Conservation (phyloP, 2,329 filamentous ascomycete genomes). For the Fusarium compactum region DNA sequence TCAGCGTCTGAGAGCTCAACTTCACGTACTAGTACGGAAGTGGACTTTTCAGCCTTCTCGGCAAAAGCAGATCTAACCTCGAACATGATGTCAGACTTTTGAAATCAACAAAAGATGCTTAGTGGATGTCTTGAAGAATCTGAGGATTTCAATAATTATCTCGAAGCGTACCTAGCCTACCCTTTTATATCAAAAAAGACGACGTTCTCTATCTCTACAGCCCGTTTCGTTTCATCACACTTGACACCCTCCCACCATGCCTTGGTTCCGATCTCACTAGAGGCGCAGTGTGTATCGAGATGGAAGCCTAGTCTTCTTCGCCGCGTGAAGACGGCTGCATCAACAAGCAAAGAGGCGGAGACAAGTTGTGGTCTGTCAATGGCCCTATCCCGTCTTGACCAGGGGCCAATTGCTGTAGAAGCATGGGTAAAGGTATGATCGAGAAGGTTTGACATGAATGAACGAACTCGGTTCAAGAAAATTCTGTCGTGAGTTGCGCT, state of each 20-base stretch:
- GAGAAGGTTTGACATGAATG: not conserved
- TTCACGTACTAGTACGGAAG: constrained; percentile 7
- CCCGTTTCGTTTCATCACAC: not conserved
- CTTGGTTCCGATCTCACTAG: not conserved
- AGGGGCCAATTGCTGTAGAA: not conserved
- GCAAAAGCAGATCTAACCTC: constrained; percentile 7
- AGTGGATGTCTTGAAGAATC: not conserved
- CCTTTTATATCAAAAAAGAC: not conserved
- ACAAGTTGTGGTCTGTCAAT: not conserved
- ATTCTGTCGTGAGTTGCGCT: not conserved
- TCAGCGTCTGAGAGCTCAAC: not conserved
- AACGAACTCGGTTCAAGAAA: not conserved
- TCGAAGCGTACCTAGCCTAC: not conserved
- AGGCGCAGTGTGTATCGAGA: not conserved
- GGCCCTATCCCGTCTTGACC: not conserved
- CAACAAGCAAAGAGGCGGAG: not conserved
- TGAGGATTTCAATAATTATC: not conserved
- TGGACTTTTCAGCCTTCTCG: not conserved
- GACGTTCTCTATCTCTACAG: not conserved
- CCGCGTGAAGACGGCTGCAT: not conserved
- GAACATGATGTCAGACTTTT: constrained; percentile 8
- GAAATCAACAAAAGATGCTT: not conserved
- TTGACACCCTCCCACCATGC: not conserved
- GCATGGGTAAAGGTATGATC: not conserved
- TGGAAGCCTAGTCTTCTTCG: not conserved